Evolutionary conservation across 1,284 basidiomycete species (phyloP).

Genomic region (Microbotryomycetes sp.): DNA sequence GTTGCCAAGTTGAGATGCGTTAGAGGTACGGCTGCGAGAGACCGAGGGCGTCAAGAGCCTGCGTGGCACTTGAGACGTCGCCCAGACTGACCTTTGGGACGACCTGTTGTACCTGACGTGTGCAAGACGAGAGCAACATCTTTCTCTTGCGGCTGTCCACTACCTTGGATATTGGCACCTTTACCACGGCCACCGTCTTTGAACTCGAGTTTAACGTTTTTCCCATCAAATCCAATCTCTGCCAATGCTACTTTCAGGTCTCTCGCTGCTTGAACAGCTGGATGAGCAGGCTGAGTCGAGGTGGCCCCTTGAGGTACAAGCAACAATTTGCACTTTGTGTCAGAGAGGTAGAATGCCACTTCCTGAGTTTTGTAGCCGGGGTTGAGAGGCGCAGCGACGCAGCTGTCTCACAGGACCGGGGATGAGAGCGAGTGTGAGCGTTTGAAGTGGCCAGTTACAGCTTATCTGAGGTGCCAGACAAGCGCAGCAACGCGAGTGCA

Average conservation of each 20-base stretch:
- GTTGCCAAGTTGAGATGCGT: constrained; percentile 55
- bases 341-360: constrained; percentile 43
- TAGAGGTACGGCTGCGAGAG: constrained; percentile 53
- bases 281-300: constrained; percentile 8
- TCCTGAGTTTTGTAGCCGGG: constrained; percentile 45
- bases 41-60: background rate
- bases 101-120: constrained; percentile 59
- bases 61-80: background rate
- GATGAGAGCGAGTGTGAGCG: background rate
- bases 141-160: constrained; percentile 40
- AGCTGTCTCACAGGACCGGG: constrained; percentile 24
- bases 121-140: constrained; percentile 55
- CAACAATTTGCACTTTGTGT: constrained; percentile 42
- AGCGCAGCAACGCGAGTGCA: background rate
- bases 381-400: constrained; percentile 47
- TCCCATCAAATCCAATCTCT: constrained; percentile 39
- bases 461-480: background rate
- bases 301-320: constrained; percentile 31
- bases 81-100: constrained; percentile 42
- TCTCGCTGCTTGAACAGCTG: constrained; percentile 33
- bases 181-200: background rate
- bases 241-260: constrained; percentile 38
- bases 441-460: background rate
- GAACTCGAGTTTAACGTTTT: background rate
- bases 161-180: constrained; percentile 10